These are phyloP conservation scores for Boletus barrowsii DNA, from an alignment of 768 basidiomycete genomes.

Conservation along the genomic window DNA sequence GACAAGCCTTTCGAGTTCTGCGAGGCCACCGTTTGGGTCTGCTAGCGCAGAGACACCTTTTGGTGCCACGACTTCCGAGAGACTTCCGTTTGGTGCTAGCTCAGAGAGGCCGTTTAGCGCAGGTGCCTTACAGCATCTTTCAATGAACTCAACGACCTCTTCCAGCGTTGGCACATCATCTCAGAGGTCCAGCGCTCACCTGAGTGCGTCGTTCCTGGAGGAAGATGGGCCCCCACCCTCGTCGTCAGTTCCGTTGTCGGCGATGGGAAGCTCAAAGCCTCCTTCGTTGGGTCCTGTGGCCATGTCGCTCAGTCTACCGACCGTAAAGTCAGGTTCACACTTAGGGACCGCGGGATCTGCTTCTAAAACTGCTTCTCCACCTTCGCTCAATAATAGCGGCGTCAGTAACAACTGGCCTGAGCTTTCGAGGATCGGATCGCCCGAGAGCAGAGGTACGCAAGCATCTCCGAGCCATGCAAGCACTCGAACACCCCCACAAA, in stretches of 20 bases:
- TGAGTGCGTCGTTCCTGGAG: slow-evolving; percentile 11
- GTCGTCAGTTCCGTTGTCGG: slow-evolving; percentile 4
- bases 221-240: slow-evolving; percentile 14
- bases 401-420: slow-evolving; percentile 7
- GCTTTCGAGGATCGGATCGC: slow-evolving; percentile 16
- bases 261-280: slow-evolving; percentile 1
- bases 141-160: not conserved
- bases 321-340: slow-evolving; percentile 11
- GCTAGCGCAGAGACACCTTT: slow-evolving; percentile 18
- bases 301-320: slow-evolving; percentile 16
- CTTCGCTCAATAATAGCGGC: slow-evolving; percentile 1
- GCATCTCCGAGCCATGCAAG: slow-evolving; percentile 7
- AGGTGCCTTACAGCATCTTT: slow-evolving; percentile 11
- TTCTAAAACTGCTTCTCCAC: slow-evolving; percentile 10
- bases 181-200: slow-evolving; percentile 9
- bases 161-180: slow-evolving; percentile 4
- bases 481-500: slow-evolving; percentile 2
- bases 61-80: slow-evolving; percentile 14
- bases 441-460: slow-evolving; percentile 10
- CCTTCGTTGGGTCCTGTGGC: slow-evolving; percentile 12
- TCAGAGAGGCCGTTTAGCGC: slow-evolving; percentile 16
- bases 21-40: slow-evolving; percentile 17
- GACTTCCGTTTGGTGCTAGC: slow-evolving; percentile 12
- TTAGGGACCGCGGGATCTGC: not conserved
- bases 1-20: slow-evolving; percentile 19